Conservation (phyloP, 768 basidiomycete genomes). For the Pleurotus platypus region DNA sequence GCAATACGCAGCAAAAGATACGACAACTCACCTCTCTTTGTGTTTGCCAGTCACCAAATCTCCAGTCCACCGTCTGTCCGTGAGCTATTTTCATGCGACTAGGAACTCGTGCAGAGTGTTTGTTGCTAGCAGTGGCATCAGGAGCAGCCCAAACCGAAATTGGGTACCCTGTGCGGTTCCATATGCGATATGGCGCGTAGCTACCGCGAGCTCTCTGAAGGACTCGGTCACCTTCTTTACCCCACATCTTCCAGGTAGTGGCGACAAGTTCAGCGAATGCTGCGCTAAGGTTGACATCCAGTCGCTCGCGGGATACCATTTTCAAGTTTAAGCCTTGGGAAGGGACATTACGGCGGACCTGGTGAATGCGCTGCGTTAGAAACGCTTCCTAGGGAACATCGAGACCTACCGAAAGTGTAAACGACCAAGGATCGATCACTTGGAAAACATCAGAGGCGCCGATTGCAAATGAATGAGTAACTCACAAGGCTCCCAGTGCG, state of each 20-base stretch:
- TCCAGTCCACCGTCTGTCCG: conserved; percentile 84
- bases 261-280: conserved; percentile 85
- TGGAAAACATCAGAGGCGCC: conserved; percentile 3
- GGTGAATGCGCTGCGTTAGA: too few relatives aligned
- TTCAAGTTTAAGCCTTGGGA: conserved; percentile 53
- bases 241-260: conserved; percentile 69
- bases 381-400: too few relatives aligned
- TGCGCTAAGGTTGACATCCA: conserved; percentile 89
- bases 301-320: conserved; percentile 72
- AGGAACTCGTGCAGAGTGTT: conserved; percentile 43
- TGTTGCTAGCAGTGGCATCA: conserved; percentile 46
- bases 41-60: conserved; percentile 94
- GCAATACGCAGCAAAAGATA: neutral
- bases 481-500: conserved; percentile 95
- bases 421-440: conserved; percentile 97
- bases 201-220: conserved; percentile 78
- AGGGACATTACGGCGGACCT: conserved; percentile 5
- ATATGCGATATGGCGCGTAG: conserved; percentile 91
- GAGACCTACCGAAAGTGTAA: conserved; percentile 59
- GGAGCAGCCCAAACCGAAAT: conserved; percentile 84
- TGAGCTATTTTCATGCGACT: conserved; percentile 51
- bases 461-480: conserved; percentile 4
- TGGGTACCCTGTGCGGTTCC: conserved; percentile 86
- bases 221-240: conserved; percentile 67
- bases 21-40: conserved; percentile 74